Percentiles rank a stretch among this genome's conserved stretches.
phyloP scores from a whole-genome alignment of 192 early-diverging fungal species.

The Podila horticola region DNA sequence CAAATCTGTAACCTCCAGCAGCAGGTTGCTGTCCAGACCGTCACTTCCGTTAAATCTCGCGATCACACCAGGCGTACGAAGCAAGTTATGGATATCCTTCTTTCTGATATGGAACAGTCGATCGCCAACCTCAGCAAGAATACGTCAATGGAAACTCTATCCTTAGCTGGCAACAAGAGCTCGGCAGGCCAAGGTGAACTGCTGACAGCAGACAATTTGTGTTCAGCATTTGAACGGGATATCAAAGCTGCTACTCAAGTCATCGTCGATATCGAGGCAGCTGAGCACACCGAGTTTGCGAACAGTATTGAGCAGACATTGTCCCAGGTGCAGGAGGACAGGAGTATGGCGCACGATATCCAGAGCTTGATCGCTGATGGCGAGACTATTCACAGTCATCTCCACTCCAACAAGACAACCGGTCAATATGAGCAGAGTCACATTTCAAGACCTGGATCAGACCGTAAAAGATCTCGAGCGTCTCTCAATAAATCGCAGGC shows the following conservation, averaged over 20 bases:
- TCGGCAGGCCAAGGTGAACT: neutral
- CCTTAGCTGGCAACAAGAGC: neutral
- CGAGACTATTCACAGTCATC: neutral
- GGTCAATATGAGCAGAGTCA: neutral
- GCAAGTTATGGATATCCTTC: neutral
- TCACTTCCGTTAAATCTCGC: neutral
- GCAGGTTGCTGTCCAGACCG: neutral
- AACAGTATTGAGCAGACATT: neutral
- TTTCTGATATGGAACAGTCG: neutral
- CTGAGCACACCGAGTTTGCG: neutral
- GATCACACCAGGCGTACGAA: neutral
- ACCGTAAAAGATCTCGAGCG: no score
- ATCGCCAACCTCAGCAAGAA: neutral
- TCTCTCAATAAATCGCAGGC: no score
- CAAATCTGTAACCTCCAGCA: neutral
- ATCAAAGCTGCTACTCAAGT: neutral
- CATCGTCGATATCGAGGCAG: neutral
- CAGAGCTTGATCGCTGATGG: slow-evolving; percentile 5
- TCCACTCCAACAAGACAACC: neutral
- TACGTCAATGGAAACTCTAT: neutral
- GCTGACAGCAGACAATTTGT: neutral
- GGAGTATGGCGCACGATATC: neutral
- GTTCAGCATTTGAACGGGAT: neutral
- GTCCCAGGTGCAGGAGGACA: neutral
- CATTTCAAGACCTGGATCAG: no score